Base-by-base conservation (phyloP, 2,329 filamentous ascomycete species). In the Geosmithia flava region DNA sequence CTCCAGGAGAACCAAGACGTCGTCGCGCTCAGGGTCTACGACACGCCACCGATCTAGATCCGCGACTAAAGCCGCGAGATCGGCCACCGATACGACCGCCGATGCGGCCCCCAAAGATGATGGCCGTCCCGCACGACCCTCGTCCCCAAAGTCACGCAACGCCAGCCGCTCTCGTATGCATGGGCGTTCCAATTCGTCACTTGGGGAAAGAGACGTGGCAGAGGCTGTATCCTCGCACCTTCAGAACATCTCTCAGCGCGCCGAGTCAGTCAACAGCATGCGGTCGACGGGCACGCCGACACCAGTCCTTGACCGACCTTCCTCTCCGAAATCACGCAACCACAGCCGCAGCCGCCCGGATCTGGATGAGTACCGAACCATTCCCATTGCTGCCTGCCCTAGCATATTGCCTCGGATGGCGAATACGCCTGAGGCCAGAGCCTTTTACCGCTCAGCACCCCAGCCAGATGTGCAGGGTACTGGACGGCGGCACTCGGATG, bases 91-190 rank as follows among this genome's bases (percentile, higher is more conserved):
- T 30, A 6, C 29, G 29, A 11, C 11, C 29, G 7, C 11, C 29
- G 29, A 30, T 30, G 7, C 29, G 29, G 29, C 41, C 39, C 39
- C 39, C 17, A 20, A 20, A 43, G 41, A 20, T 30, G 29, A 30
- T 11, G n/a, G 19, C 5, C 13, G 39, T 3, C 20, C 53, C 0
- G 44, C 44, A 0, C 57, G 62, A 2, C 61, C 62, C 0, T 48
- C 54, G 0, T 65, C 64, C 0, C 59, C 65, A 0, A 67, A 66
- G 42, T 63, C 66, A 2, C 62, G 64, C 5, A 64, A 66, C 37
- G 58, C 62, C 3, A 68, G 66, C 20, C 55, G 58, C 3, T 54
- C 53, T 2, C 45, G 59, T 20, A 48, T 42, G 6, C 11, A 43
- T 3, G 41, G 20, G 6, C 16, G 41, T 10, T 43, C 41, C 5